Evolutionary conservation across 148 eudicot species (phyloP).

Genomic region (Rhododendron williamsianum): DNA sequence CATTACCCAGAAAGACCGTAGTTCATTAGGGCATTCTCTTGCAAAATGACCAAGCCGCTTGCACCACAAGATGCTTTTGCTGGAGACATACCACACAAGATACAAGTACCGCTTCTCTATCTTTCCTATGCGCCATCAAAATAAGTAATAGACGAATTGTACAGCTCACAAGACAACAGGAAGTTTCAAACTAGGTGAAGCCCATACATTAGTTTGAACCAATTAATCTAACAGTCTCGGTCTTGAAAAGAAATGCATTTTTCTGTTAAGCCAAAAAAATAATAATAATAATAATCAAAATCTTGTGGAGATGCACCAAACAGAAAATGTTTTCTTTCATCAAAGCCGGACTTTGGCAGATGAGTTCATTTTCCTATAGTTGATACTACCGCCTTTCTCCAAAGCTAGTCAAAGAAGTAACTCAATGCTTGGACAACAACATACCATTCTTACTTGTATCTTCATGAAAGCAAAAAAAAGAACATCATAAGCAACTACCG

Average conservation of each 20-base stretch:
- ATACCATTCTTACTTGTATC: background rate
- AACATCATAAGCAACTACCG: background rate
- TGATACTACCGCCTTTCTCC: background rate
- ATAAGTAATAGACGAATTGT: no score
- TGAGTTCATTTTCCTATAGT: background rate
- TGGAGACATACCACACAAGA: background rate
- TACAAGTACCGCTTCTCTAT: background rate
- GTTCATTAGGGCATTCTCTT: background rate
- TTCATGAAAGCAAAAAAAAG: background rate
- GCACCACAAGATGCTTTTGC: background rate
- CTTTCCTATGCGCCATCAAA: no score
- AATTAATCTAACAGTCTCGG: background rate
- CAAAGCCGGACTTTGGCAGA: background rate
- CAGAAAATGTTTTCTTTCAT: background rate
- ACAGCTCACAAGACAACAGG: background rate
- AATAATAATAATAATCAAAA: no score
- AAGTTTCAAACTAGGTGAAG: background rate
- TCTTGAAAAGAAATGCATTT: background rate
- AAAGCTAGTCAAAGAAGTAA: background rate
- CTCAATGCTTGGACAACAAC: background rate
- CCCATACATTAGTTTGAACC: background rate
- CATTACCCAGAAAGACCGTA: background rate
- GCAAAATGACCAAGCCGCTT: background rate
- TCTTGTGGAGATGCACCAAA: background rate
- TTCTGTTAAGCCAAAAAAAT: background rate